Conservation (phyloP, 2,329 filamentous ascomycete genomes). For the Colletotrichum lini region DNA sequence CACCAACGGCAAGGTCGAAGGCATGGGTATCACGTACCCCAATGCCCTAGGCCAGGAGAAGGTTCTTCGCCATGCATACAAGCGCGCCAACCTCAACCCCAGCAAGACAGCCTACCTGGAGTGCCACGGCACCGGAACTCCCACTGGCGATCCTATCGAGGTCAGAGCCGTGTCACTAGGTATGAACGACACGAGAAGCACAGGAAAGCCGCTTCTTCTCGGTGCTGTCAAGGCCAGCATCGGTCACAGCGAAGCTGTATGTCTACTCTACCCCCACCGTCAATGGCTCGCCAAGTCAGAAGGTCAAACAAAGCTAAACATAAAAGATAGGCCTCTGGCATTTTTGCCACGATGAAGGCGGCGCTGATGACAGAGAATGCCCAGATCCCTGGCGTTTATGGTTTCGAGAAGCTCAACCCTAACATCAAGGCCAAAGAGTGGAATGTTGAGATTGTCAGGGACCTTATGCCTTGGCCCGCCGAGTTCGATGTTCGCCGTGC, state of each 20-base stretch:
- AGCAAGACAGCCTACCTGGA: neutral
- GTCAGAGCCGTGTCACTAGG: constrained; percentile 47
- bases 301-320: neutral
- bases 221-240: neutral
- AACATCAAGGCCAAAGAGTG: neutral
- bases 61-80: neutral
- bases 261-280: neutral
- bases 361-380: neutral
- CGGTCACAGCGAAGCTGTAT: neutral
- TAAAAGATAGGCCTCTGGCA: neutral
- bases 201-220: neutral
- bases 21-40: neutral
- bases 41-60: neutral
- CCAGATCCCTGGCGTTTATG: neutral
- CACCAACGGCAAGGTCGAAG: neutral
- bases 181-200: neutral
- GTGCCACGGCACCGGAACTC: constrained; percentile 53
- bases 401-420: neutral
- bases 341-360: neutral
- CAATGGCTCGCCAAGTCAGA: neutral
- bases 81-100: constrained; percentile 40
- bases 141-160: constrained; percentile 63
- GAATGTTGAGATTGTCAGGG: neutral
- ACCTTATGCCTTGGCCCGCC: neutral
- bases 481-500: constrained; percentile 1